Percentiles rank a stretch among this genome's conserved stretches.
Conservation (phyloP, 306 rosid species). For the Vigna radiata region DNA sequence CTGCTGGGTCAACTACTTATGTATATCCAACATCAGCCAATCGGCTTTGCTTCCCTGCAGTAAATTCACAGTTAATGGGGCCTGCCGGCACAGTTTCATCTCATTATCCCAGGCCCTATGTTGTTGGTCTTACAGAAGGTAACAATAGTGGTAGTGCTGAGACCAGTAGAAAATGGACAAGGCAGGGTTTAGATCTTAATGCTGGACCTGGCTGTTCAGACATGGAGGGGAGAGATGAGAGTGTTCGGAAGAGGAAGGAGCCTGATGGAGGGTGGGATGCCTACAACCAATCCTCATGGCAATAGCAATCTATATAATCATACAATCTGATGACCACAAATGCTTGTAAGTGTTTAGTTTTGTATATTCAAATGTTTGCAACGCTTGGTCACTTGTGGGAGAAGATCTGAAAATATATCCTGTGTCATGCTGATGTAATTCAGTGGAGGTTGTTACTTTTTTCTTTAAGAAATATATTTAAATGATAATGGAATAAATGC, state of each 20-base stretch:
- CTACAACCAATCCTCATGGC: conserved; percentile 71
- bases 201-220: conserved; percentile 78
- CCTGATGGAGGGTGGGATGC: conserved; percentile 80
- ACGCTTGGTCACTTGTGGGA: conserved; percentile 42
- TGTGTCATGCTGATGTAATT: conserved; percentile 42
- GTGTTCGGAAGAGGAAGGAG: conserved; percentile 73
- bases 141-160: conserved; percentile 59
- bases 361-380: conserved; percentile 52
- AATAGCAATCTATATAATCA: conserved; percentile 44
- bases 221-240: conserved; percentile 69
- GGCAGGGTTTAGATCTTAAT: conserved; percentile 77
- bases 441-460: conserved; percentile 42
- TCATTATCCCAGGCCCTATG: conserved; percentile 65
- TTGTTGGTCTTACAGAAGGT: conserved; percentile 60
- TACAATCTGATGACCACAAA: conserved; percentile 42
- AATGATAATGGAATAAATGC: conserved; percentile 46
- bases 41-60: conserved; percentile 66
- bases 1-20: conserved; percentile 58
- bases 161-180: conserved; percentile 65
- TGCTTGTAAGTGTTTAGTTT: conserved; percentile 54
- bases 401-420: conserved; percentile 42
- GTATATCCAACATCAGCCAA: conserved; percentile 68
- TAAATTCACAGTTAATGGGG: conserved; percentile 64
- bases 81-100: conserved; percentile 65
- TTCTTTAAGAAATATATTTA: conserved; percentile 41